Base-by-base conservation (phyloP, 345 rosid genomes). In the Bretschneidera sinensis region DNA sequence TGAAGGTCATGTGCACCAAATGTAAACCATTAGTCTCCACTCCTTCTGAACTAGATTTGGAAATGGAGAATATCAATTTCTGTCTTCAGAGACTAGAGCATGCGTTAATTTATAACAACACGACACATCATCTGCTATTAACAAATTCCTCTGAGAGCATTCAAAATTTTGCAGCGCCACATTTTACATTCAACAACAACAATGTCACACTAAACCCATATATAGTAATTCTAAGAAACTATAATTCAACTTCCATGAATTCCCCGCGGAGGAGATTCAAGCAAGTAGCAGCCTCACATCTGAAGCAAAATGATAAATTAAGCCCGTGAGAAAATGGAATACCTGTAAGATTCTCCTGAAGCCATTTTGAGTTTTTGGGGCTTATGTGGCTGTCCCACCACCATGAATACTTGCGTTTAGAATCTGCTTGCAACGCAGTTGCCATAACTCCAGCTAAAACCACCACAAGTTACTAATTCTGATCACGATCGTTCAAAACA, bases 361-460 rank as follows among this genome's bases (percentile, higher is more conserved):
- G 97, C 99, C 99, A 94, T 83, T 84, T 94, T 6, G 99, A 94
- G 74, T 88, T 90, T 73, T 88, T 94, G 14, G 97, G 99, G 78
- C 83, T 83, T 28, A 80, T 83, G 74, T 94, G 97, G 83, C 99
- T 90, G 74, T 88, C 89, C 99, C 99, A 94, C 99, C 99, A 94
- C 99, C 99, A 94, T 25, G 99, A 90, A 59, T 90, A 90, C 76
- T 59, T 84, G 57, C 85, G 79, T 69, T 76, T 86, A 17, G 82
- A 69, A 73, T 82, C 85, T 0, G 77, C 77, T 6, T 64, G 65
- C 22, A 60, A 67, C 18, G 62, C 48, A 24, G 80, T 60, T 11
- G 80, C 81, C 97, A 94, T 90, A 39, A 61, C 74, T 64, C 57
- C 59, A 71, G 64, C 67, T 57, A 59, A 63, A 45, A 66, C 16